These are phyloP conservation scores for Salix brachista DNA, from an alignment of 345 rosid genomes.

Conservation along the genomic window DNA sequence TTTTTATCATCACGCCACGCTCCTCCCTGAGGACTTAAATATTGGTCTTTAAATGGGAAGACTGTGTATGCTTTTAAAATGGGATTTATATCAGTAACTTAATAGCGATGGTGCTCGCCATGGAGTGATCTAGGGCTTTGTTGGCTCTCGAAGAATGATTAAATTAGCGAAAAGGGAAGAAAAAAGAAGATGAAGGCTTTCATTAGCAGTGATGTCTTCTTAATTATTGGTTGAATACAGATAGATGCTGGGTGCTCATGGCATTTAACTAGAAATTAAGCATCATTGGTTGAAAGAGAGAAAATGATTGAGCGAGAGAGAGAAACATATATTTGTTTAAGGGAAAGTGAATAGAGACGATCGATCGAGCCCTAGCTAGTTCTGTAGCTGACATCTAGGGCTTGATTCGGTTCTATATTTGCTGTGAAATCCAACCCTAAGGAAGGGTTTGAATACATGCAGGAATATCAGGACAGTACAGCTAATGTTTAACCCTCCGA, in stretches of 20 bases:
- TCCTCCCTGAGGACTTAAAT: rapidly evolving
- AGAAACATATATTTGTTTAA: too few relatives aligned
- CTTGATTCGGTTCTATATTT: neutral
- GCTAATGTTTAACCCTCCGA: neutral
- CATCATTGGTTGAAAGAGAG: neutral
- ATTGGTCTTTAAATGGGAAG: slow-evolving; percentile 8
- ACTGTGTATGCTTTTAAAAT: neutral
- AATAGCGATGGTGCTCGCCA: neutral
- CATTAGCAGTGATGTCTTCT: slow-evolving; percentile 11
- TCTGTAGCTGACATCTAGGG: too few relatives aligned
- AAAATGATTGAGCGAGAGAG: neutral
- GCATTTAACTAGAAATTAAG: neutral
- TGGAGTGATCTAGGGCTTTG: slow-evolving; percentile 5
- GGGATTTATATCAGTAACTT: neutral
- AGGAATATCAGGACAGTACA: neutral
- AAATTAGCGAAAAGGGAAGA: neutral
- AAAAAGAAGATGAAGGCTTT: neutral
- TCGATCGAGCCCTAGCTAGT: neutral
- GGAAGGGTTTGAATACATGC: neutral
- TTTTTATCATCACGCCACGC: too few relatives aligned
- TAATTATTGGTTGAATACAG: slow-evolving; percentile 7
- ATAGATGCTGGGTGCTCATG: neutral
- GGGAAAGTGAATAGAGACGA: neutral
- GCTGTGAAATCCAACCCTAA: neutral
- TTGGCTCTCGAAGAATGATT: neutral